These are phyloP conservation scores for Ganoderma meredithae DNA, from an alignment of 1,284 basidiomycete species.

Conservation along the genomic window DNA sequence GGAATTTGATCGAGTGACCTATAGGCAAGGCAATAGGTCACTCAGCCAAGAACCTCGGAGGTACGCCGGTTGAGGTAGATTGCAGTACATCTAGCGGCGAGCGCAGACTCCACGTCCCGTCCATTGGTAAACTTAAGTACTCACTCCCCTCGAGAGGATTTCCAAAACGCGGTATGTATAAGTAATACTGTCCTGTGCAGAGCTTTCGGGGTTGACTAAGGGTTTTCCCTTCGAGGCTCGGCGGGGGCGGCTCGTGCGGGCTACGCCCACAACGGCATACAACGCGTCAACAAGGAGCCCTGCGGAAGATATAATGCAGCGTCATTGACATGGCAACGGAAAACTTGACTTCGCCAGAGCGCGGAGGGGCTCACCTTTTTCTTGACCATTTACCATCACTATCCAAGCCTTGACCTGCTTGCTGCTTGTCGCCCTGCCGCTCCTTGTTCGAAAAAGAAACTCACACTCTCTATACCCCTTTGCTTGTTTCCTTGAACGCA, in stretches of 20 bases:
- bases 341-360: not conserved
- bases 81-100: too few relatives aligned
- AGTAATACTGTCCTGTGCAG: too few relatives aligned
- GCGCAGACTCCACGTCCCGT: too few relatives aligned
- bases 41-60: too few relatives aligned
- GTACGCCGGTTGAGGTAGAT: too few relatives aligned
- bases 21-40: too few relatives aligned
- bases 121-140: too few relatives aligned
- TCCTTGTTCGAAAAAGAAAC: conserved; percentile 20
- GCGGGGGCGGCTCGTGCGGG: not conserved
- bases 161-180: too few relatives aligned
- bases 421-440: conserved; percentile 22
- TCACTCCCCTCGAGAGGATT: too few relatives aligned
- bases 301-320: conserved; percentile 1
- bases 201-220: too few relatives aligned
- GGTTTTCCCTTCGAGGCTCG: too few relatives aligned
- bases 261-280: conserved; percentile 5
- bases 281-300: conserved; percentile 2
- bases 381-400: conserved; percentile 28
- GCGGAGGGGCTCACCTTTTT: conserved; percentile 19
- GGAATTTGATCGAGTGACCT: too few relatives aligned
- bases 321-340: conserved; percentile 36
- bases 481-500: not conserved
- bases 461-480: conserved; percentile 18
- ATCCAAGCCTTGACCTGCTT: conserved; percentile 17